Evolutionary conservation across 2,329 filamentous ascomycete genomes (phyloP).

Genomic region (Microsporum ferrugineum): DNA sequence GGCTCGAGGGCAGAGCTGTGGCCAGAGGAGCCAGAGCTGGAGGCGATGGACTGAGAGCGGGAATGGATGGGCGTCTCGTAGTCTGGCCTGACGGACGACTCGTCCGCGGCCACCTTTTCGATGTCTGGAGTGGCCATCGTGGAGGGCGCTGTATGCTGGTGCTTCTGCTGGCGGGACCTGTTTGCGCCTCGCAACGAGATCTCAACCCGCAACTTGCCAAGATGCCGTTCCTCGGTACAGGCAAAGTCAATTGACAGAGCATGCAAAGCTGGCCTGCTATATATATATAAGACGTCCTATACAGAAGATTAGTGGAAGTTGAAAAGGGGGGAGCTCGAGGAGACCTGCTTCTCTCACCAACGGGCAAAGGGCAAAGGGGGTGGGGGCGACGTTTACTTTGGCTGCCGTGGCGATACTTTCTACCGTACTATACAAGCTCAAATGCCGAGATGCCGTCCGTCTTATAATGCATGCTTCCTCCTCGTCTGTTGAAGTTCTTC

Average conservation of each 20-base stretch:
- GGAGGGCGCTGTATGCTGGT: not conserved
- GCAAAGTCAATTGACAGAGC: not conserved
- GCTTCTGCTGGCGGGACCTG: not conserved
- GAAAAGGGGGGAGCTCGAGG: no score
- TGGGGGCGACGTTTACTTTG: not conserved
- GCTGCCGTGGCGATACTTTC: not conserved
- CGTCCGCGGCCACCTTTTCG: conserved; percentile 25
- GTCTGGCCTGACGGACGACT: conserved; percentile 12
- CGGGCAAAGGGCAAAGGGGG: not conserved
- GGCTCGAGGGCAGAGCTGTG: conserved; percentile 19
- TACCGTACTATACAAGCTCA: no score
- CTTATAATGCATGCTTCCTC: no score
- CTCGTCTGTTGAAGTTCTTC: no score
- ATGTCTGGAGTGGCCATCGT: conserved; percentile 23
- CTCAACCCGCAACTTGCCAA: not conserved
- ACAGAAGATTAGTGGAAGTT: no score
- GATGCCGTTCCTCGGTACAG: not conserved
- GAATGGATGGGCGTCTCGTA: conserved; percentile 7
- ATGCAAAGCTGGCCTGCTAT: not conserved
- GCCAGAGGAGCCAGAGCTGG: conserved; percentile 15
- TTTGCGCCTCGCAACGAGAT: not conserved
- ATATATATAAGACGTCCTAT: no score
- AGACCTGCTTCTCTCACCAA: not conserved
- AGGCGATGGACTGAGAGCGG: conserved; percentile 7
- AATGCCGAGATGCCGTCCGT: not conserved